Evolutionary conservation across 2,329 filamentous ascomycete genomes (phyloP).

Genomic region (Pyrenophora seminiperda): DNA sequence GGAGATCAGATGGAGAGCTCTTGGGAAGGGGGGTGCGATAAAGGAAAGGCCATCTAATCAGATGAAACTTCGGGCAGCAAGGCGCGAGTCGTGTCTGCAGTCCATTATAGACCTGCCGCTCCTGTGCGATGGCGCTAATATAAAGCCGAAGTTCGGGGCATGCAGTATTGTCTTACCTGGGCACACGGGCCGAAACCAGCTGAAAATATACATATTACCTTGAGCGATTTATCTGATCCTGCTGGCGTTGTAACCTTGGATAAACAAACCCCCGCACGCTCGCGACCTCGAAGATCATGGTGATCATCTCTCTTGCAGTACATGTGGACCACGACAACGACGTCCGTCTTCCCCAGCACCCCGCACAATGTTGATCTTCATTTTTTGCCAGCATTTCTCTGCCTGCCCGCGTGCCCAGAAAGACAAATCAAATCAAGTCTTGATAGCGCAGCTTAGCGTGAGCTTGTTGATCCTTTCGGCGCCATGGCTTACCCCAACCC

Average conservation of each 20-base stretch:
- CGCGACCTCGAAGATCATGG: background rate
- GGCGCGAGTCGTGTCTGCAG: background rate
- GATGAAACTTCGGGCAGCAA: constrained; percentile 13
- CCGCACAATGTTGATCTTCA: background rate
- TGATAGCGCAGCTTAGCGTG: constrained; percentile 18
- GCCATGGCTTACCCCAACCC: constrained; percentile 23
- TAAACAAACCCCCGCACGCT: too few species aligned
- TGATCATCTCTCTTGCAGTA: too few species aligned
- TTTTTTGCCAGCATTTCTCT: constrained; percentile 1
- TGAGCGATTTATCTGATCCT: background rate
- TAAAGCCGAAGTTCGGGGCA: constrained; percentile 19
- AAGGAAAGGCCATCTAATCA: constrained; percentile 29
- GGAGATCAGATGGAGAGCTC: constrained; percentile 13
- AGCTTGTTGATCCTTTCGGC: constrained; percentile 17
- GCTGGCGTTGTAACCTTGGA: background rate
- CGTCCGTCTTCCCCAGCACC: background rate
- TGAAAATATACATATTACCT: too few species aligned
- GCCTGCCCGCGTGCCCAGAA: constrained; percentile 25
- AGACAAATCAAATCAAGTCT: constrained; percentile 31
- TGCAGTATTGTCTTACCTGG: background rate
- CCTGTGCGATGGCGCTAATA: constrained; percentile 10
- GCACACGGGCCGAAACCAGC: constrained; percentile 7
- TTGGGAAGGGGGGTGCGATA: background rate
- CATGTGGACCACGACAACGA: background rate
- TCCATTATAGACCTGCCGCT: constrained; percentile 3